Evolutionary conservation across 2,329 filamentous ascomycete genomes (phyloP).

Genomic region (Colletotrichum liriopes): DNA sequence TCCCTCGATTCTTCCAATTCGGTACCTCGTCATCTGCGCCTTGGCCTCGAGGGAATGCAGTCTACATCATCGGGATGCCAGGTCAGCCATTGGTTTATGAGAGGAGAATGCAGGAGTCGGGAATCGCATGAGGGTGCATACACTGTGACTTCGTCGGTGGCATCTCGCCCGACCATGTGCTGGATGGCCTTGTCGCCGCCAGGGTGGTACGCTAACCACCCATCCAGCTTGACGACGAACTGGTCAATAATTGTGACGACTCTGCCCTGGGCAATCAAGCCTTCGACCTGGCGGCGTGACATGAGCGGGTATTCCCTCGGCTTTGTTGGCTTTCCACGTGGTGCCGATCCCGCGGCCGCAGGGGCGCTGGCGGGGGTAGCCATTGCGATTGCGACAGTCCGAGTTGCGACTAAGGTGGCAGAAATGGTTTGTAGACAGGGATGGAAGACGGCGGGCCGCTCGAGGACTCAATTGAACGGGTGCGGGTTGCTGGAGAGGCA

Average conservation of each 20-base stretch:
- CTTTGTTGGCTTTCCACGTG: constrained; percentile 3
- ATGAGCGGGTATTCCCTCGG: constrained; percentile 32
- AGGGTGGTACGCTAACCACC: constrained; percentile 91
- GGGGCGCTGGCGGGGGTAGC: not conserved
- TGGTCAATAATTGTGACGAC: constrained; percentile 86
- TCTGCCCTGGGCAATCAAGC: constrained; percentile 85
- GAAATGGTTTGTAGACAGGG: not conserved
- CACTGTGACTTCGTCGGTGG: constrained; percentile 94
- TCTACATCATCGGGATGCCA: constrained; percentile 59
- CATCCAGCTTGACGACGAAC: constrained; percentile 88
- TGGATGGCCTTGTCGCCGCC: constrained; percentile 91
- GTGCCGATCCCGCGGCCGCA: constrained; percentile 7
- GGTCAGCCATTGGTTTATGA: constrained; percentile 6
- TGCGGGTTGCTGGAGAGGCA: not conserved
- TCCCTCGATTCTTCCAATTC: constrained; percentile 86
- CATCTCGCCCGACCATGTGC: constrained; percentile 95
- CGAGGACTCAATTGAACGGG: not conserved
- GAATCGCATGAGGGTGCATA: constrained; percentile 62
- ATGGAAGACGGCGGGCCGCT: not conserved
- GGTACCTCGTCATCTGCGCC: constrained; percentile 83
- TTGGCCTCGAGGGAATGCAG: constrained; percentile 87
- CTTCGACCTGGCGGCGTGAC: constrained; percentile 74
- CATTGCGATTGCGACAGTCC: constrained; percentile 14
- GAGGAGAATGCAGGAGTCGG: not conserved
- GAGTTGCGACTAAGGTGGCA: not conserved